Base-by-base conservation (phyloP, 2,329 filamentous ascomycete genomes). In the Fulvia fulva region DNA sequence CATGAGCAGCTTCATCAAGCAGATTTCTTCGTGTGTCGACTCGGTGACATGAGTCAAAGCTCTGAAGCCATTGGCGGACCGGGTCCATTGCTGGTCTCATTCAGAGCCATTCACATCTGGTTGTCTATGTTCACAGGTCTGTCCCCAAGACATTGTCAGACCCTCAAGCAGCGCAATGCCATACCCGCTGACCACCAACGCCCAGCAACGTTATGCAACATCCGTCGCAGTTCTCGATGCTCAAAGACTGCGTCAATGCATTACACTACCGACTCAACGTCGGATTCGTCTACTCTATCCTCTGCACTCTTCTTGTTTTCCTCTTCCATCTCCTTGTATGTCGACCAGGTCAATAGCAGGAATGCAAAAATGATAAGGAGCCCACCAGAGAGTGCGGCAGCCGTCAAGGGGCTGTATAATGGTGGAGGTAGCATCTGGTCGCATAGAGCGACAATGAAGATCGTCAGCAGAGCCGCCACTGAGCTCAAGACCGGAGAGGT, bases 401-500 rank as follows among this genome's bases (percentile, higher is more conserved):
- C 77, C 53, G 87, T 89, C 21, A 96, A 79, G 0, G 88, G 84
- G 66, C 88, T 81, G 51, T 93, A 90, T n/a, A 81, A 70, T 2
- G 79, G 79, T 4, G 77, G 77, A 0, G 90, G 95, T 45, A 92
- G 80, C 57, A 92, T 72, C 86, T 94, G 95, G 75, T 99, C 94
- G 56, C 90, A 90, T 28, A 97, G 79, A 0, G 93, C 94, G 6
- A 99, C 94, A 60, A 97, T 85, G 80, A 99, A 97, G 65, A 99
- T 99, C 22, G 94, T 99, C 49, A 99, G 80, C 6, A 99, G 83
- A 2, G 93, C 91, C 0, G 94, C 94, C 11, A 99, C 94, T 19
- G 89, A 95, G 58, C 65, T 69, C 4, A 99, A 80, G 2, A 99
- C 94, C 0, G 94, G 94, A 19, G 88, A 93, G 0, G 94, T 99